These are phyloP conservation scores for Psidium guajava DNA, from an alignment of 345 rosid genomes.

Conservation along the genomic window DNA sequence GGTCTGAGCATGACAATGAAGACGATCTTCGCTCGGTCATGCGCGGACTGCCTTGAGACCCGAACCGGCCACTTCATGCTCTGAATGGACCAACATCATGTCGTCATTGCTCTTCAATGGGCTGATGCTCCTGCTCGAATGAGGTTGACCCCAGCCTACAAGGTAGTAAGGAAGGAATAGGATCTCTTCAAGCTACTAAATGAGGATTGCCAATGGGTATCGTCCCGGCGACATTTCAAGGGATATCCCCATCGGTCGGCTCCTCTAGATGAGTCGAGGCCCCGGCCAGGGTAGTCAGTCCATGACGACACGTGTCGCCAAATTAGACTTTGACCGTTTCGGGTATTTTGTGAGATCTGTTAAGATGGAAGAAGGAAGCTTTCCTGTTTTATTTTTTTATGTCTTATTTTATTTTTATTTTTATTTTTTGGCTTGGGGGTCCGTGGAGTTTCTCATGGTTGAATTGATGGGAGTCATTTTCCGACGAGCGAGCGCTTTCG, in stretches of 20 bases:
- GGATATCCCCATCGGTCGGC: background rate
- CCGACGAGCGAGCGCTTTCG: background rate
- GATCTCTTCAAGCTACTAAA: background rate
- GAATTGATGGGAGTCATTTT: background rate
- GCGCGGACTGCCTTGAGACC: background rate
- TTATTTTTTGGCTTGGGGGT: too few species aligned
- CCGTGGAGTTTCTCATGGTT: background rate
- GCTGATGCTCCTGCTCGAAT: background rate
- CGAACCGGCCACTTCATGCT: background rate
- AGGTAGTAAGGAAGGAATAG: background rate
- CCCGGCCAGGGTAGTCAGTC: background rate
- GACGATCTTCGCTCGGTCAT: background rate
- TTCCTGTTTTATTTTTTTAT: too few species aligned
- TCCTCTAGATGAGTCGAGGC: background rate
- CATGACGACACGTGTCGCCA: background rate
- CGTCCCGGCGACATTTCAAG: background rate
- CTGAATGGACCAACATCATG: background rate
- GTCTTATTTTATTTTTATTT: too few species aligned
- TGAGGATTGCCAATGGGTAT: background rate
- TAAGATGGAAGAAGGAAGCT: too few species aligned
- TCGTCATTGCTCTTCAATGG: background rate
- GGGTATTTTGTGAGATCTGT: background rate
- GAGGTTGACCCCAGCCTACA: background rate
- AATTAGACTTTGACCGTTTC: background rate
- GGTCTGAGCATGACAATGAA: background rate